Base-by-base conservation (phyloP, 192 early-diverging fungal genomes). In the Coemansia sp. region DNA sequence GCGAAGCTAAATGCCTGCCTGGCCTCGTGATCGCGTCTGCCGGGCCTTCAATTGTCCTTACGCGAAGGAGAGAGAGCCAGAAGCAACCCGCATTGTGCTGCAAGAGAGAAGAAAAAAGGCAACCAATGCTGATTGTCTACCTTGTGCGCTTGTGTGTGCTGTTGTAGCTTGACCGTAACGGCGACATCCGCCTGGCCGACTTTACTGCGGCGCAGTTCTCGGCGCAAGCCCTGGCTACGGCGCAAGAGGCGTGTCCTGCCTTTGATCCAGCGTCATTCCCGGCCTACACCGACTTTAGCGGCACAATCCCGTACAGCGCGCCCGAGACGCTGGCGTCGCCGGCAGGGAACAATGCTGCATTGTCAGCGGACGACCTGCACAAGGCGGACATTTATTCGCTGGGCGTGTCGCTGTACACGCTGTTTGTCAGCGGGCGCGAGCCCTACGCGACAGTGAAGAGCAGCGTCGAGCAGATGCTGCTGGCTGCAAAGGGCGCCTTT, bases 401-500 rank as follows among this genome's bases (percentile, higher is more conserved):
- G 20, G 88, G 88, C 3, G 85, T 89, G 11, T 76, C 86, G 0
- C 70, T 89, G 27, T 89, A 84, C 60, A 75, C 87, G 25, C 70
- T 86, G 42, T 86, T 86, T 66, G 67, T 89, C 57, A 82, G 79
- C 37, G 88, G 84, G 0, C 75, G 76, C 22, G 86, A 87, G 49
- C 88, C 88, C 0, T 89, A 85, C 58, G 76, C 82, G 56, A 79
- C 77, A 17, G 70, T 86, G 14, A 85, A 85, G 58, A 86, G 80
- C 53, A 67, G 77, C n/a, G 76, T 88, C 10, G 88, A 89, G 73
- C 85, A 87, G 74, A 83, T 89, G 70, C 80, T 87, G 17, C 68
- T 84, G 62, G 84, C 87, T 20, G 73, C 78, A 10, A 87, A 82
- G 60, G 88, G 88, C 41, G 88, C 86, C 6, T 89, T 89, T 59